These are phyloP conservation scores for Circinella umbellata DNA, from an alignment of 371 early-diverging fungal species.

Conservation along the genomic window DNA sequence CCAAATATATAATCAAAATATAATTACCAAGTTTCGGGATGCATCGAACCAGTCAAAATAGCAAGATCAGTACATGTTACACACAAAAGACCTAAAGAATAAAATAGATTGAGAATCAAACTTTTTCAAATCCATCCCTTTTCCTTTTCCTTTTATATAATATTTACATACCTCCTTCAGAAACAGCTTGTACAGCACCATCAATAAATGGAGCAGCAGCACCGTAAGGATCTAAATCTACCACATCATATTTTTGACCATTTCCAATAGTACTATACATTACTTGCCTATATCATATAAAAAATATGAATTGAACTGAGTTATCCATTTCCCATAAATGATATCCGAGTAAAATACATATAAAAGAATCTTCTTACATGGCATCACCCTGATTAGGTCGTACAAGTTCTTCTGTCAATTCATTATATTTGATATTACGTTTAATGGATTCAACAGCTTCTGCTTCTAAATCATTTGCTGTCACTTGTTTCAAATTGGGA, in stretches of 20 bases:
- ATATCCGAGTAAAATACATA: not conserved
- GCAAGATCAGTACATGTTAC: constrained; percentile 99
- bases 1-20: not conserved
- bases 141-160: not conserved
- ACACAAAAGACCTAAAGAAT: constrained; percentile 82
- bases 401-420: constrained; percentile 71
- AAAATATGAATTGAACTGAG: too few relatives aligned
- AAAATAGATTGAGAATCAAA: not conserved
- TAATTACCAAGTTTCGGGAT: constrained; percentile 86
- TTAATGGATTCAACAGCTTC: constrained; percentile 94
- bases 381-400: constrained; percentile 89
- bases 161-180: constrained; percentile 79
- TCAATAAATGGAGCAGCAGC: constrained; percentile 97
- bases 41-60: constrained; percentile 91
- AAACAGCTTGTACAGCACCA: constrained; percentile 93
- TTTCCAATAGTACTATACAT: constrained; percentile 81
- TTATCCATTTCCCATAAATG: not conserved
- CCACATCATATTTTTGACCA: constrained; percentile 74
- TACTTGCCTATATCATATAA: constrained; percentile 52
- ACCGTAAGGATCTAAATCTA: constrained; percentile 99
- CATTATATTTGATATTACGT: constrained; percentile 90
- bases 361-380: constrained; percentile 10
- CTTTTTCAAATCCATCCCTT: too few relatives aligned
- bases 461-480: constrained; percentile 93
- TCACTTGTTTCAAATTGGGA: constrained; percentile 76